Conservation (phyloP, 495 filamentous ascomycete genomes). For the Echria macrotheca region DNA sequence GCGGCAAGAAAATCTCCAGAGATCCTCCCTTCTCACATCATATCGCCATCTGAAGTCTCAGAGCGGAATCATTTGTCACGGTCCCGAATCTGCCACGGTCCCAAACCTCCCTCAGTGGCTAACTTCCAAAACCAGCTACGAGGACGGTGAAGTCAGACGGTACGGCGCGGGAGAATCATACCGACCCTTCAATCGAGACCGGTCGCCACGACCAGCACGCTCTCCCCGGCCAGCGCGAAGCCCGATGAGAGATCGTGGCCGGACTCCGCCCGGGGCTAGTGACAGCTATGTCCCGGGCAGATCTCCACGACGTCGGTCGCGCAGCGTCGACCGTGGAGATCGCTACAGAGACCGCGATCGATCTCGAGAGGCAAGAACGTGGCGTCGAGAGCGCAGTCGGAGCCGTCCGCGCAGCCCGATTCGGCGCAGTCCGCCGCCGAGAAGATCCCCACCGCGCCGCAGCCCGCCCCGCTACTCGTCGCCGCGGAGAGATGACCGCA, state of each 20-base stretch:
- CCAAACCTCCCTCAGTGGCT: too few species aligned
- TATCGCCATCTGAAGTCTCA: too few species aligned
- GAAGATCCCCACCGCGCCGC: constrained; percentile 31
- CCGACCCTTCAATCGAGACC: constrained; percentile 44
- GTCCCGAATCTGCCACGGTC: neutral
- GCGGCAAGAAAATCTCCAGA: too few species aligned
- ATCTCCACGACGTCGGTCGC: constrained; percentile 31
- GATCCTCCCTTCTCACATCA: too few species aligned
- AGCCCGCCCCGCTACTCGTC: constrained; percentile 31
- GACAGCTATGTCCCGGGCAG: constrained; percentile 34
- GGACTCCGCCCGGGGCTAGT: constrained; percentile 26
- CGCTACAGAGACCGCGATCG: constrained; percentile 32
- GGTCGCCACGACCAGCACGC: constrained; percentile 13
- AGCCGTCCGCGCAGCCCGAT: constrained; percentile 35
- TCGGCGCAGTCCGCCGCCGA: constrained; percentile 34
- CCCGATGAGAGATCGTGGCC: constrained; percentile 28
- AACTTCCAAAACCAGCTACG: too few species aligned
- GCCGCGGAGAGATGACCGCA: constrained; percentile 36
- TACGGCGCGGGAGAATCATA: constrained; percentile 55
- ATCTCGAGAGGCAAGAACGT: constrained; percentile 35
- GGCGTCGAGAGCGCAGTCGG: constrained; percentile 33
- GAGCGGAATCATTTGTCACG: neutral
- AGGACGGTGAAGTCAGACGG: constrained; percentile 50
- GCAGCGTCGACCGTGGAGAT: constrained; percentile 30
- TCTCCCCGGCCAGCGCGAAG: constrained; percentile 38